A percentile compares a stretch with the other conserved stretches of the same genome.
Evolutionary conservation across 73 alveolate species (phyloP).

Genomic region (Tetrahymena thermophila): DNA sequence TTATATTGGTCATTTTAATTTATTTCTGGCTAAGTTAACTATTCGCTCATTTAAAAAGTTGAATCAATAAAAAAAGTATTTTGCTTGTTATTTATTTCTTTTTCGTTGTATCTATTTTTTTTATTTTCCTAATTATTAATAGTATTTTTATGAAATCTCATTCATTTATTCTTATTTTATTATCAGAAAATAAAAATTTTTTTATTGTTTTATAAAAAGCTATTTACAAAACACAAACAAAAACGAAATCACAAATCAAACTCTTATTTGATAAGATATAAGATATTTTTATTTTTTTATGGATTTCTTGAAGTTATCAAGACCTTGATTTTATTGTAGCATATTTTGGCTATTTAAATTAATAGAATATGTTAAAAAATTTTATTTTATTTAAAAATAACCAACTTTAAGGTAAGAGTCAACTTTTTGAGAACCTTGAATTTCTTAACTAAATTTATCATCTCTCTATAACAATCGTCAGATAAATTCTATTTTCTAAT

Average conservation of each 20-base stretch:
- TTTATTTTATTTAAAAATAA: not conserved
- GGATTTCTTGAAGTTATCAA: not conserved
- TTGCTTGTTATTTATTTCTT: no score
- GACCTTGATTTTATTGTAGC: not conserved
- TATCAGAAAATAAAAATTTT: no score
- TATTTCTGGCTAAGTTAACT: not conserved
- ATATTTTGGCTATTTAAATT: not conserved
- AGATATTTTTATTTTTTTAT: not conserved
- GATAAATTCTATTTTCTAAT: not conserved
- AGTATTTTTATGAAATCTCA: no score
- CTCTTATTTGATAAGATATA: not conserved
- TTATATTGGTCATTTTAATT: not conserved
- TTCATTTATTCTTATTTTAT: no score
- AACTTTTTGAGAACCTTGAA: not conserved
- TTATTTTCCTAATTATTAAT: no score
- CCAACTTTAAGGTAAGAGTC: not conserved
- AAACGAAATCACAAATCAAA: not conserved
- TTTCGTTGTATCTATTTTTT: no score
- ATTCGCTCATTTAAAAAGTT: not conserved
- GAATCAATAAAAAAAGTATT: no score
- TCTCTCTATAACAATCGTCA: not conserved
- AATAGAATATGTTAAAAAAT: not conserved
- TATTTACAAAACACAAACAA: no score
- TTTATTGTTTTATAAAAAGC: no score
- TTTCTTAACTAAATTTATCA: not conserved